Evolutionary conservation across 2,329 filamentous ascomycete species (phyloP), one percentile per base, ranked within the genome.

Genomic region (Exophiala oligosperma): DNA sequence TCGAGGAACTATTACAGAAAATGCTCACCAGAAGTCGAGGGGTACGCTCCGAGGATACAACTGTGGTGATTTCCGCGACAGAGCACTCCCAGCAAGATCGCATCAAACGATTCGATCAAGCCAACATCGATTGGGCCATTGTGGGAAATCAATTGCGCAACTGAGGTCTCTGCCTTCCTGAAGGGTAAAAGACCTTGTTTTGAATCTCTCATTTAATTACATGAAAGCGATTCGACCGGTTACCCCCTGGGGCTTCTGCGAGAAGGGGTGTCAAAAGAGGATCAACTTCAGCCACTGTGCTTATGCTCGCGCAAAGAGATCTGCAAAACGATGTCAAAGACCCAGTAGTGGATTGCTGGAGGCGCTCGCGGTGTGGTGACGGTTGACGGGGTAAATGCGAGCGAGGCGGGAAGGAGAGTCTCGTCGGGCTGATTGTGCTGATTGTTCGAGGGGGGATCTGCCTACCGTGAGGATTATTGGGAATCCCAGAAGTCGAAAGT

Each of bases 301-400:
- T 17, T 40, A 73, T 72, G 63, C 67, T 72, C 24, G 56, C 49
- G 23, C 62, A 68, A 24, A 60, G 63, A 55, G 63, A 65, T 55
- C 38, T 38, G 56, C 49, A 69, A 43, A 59, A 71, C 43, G 52
- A 67, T 57, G 66, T 62, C 24, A 63, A 72, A 61, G 43, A 67
- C 26, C 17, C 17, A 17, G 17, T 17, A 17, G 17, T 17, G 17
- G 17, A 17, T 17, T 17, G 17, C 17, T 17, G 17, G 17, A 17
- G 17, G 17, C 17, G 17, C 17, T 17, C 17, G 17, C 17, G 17
- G 17, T 17, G 17, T 17, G 17, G 17, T 17, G 17, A 17, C 17
- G 17, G 17, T 17, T 17, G 17, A 17, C 17, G 17, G 17, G 17
- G 17, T 17, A 17, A 17, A 17, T 17, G 17, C 17, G 17, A 17